Percentiles rank a stretch among this genome's conserved stretches.
Evolutionary conservation across 1,284 basidiomycete species (phyloP).

Genomic region (Anthracocystis walkeri): DNA sequence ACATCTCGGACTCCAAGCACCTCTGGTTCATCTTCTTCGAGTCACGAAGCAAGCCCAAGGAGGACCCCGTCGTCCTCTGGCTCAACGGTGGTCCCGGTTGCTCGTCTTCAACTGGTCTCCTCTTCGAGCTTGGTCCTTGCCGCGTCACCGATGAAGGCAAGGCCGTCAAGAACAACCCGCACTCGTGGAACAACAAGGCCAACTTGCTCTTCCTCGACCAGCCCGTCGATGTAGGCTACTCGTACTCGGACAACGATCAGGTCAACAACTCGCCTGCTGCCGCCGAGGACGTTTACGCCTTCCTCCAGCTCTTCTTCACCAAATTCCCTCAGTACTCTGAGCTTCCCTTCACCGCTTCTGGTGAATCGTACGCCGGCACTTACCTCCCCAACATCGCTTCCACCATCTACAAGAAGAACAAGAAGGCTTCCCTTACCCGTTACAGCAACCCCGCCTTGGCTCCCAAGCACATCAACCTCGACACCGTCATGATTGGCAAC

Average conservation of each 20-base stretch:
- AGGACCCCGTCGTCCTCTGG: slow-evolving; percentile 88
- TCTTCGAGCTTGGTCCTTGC: slow-evolving; percentile 90
- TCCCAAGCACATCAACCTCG: slow-evolving; percentile 64
- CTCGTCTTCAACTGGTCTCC: slow-evolving; percentile 71
- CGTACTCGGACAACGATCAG: slow-evolving; percentile 79
- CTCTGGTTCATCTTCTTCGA: slow-evolving; percentile 93
- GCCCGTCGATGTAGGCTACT: slow-evolving; percentile 83
- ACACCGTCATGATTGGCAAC: slow-evolving; percentile 67
- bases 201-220: slow-evolving; percentile 84
- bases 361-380: slow-evolving; percentile 77
- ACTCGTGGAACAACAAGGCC: slow-evolving; percentile 82
- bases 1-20: slow-evolving; percentile 85
- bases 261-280: slow-evolving; percentile 81
- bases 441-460: slow-evolving; percentile 39
- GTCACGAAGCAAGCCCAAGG: slow-evolving; percentile 77
- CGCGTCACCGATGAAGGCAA: slow-evolving; percentile 77
- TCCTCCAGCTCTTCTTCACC: slow-evolving; percentile 86
- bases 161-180: slow-evolving; percentile 79
- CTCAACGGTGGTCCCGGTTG: slow-evolving; percentile 83
- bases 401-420: slow-evolving; percentile 66
- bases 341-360: slow-evolving; percentile 70
- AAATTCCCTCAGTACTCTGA: slow-evolving; percentile 67
- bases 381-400: slow-evolving; percentile 66
- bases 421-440: slow-evolving; percentile 53
- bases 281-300: slow-evolving; percentile 87